Percentiles rank a stretch among this genome's conserved stretches.
phyloP scores from a whole-genome alignment of 495 filamentous ascomycete genomes.

The Tuber microsphaerosporum region DNA sequence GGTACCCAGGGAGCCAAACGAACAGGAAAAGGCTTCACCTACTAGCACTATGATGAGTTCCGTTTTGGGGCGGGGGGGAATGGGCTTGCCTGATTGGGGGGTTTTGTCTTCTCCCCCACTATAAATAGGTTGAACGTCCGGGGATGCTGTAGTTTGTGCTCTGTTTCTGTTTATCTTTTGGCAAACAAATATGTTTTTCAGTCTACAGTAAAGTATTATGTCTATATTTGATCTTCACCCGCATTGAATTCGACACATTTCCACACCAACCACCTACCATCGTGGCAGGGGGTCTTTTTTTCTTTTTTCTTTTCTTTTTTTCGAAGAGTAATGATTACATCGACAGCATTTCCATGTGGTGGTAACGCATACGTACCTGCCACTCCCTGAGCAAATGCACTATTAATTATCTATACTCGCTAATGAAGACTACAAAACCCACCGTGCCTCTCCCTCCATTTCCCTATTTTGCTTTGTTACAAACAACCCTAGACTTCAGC shows the following conservation, averaged over 20 bases:
- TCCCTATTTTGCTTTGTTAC: background rate
- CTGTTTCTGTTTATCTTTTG: background rate
- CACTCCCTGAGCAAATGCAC: background rate
- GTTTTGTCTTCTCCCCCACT: background rate
- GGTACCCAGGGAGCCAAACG: too few relatives aligned
- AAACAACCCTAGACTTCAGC: constrained; percentile 2
- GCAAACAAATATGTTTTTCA: background rate
- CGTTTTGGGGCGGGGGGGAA: background rate
- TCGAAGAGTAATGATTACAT: constrained; percentile 1
- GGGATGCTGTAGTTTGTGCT: background rate
- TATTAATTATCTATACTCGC: background rate
- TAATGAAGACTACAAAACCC: background rate
- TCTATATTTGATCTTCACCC: background rate
- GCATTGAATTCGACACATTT: background rate
- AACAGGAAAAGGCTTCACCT: too few relatives aligned
- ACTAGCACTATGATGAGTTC: background rate
- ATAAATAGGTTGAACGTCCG: background rate
- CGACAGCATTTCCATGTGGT: background rate
- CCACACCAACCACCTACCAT: background rate
- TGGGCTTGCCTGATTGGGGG: background rate
- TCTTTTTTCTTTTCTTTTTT: too few relatives aligned
- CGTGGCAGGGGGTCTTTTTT: background rate
- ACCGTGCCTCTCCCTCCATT: background rate
- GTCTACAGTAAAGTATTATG: background rate
- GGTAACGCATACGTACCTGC: background rate